phyloP scores from a whole-genome alignment of 2,329 filamentous ascomycete species.

The Xylaria sp. region DNA sequence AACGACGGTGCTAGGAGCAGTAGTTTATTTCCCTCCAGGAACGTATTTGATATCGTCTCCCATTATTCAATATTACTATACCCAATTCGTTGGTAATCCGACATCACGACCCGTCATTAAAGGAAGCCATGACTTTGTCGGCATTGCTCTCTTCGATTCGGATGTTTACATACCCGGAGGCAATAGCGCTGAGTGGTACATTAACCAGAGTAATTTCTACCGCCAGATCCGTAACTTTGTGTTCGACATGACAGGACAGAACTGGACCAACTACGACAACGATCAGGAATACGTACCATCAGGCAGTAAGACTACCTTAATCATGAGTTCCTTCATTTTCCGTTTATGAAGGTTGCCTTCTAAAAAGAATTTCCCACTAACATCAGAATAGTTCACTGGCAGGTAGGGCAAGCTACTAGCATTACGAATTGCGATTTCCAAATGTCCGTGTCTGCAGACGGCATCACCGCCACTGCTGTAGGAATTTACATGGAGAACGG shows the following conservation, averaged over 20 bases:
- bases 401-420: constrained; percentile 11
- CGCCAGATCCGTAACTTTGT: constrained; percentile 10
- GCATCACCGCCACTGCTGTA: neutral
- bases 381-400: constrained; percentile 10
- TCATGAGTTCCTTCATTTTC: too few species aligned
- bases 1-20: neutral
- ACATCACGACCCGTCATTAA: neutral
- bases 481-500: constrained; percentile 17
- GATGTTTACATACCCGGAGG: constrained; percentile 8
- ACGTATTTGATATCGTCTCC: constrained; percentile 7
- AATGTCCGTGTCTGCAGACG: neutral
- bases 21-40: constrained; percentile 15
- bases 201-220: constrained; percentile 14
- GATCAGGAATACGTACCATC: neutral
- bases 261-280: neutral
- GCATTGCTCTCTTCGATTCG: constrained; percentile 7
- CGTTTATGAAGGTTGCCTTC: too few species aligned
- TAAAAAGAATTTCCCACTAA: too few species aligned
- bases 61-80: constrained; percentile 15
- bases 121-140: neutral
- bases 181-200: constrained; percentile 9
- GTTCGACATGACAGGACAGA: constrained; percentile 3
- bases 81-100: constrained; percentile 16
- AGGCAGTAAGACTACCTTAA: neutral
- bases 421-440: neutral